phyloP scores from a whole-genome alignment of 1,284 basidiomycete species.

The Ganoderma lingzhi region DNA sequence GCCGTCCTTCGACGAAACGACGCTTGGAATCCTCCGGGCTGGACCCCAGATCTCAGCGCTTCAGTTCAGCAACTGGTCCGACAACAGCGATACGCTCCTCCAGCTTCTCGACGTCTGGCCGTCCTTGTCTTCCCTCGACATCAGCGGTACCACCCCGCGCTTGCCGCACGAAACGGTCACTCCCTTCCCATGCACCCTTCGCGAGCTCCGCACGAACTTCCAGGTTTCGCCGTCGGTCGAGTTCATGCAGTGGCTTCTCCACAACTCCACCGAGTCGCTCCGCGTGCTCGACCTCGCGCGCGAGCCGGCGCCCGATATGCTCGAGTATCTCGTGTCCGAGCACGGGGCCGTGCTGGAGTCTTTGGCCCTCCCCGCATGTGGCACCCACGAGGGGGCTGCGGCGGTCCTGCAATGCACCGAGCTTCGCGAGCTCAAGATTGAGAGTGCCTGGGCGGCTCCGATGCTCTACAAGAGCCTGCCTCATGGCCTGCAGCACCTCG shows the following conservation, averaged over 20 bases:
- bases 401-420: conserved; percentile 55
- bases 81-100: conserved; percentile 61
- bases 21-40: conserved; percentile 57
- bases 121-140: conserved; percentile 58
- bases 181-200: conserved; percentile 55
- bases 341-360: conserved; percentile 58
- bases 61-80: conserved; percentile 75
- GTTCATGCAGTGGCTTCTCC: conserved; percentile 74
- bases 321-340: conserved; percentile 59
- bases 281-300: conserved; percentile 62
- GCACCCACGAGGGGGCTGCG: conserved; percentile 53
- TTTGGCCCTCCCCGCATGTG: conserved; percentile 63
- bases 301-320: conserved; percentile 58
- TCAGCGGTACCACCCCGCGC: conserved; percentile 66
- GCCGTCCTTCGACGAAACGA: conserved; percentile 62
- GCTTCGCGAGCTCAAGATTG: conserved; percentile 61
- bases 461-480: conserved; percentile 60
- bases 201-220: conserved; percentile 66
- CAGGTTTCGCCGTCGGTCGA: conserved; percentile 64
- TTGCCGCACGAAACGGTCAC: conserved; percentile 51
- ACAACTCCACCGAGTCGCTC: conserved; percentile 58
- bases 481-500: conserved; percentile 57
- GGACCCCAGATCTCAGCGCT: conserved; percentile 65
- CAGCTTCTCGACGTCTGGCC: conserved; percentile 72
- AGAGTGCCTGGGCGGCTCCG: conserved; percentile 54